These are phyloP conservation scores for Cladorrhinum samala DNA, from an alignment of 495 filamentous ascomycete species.

Conservation along the genomic window DNA sequence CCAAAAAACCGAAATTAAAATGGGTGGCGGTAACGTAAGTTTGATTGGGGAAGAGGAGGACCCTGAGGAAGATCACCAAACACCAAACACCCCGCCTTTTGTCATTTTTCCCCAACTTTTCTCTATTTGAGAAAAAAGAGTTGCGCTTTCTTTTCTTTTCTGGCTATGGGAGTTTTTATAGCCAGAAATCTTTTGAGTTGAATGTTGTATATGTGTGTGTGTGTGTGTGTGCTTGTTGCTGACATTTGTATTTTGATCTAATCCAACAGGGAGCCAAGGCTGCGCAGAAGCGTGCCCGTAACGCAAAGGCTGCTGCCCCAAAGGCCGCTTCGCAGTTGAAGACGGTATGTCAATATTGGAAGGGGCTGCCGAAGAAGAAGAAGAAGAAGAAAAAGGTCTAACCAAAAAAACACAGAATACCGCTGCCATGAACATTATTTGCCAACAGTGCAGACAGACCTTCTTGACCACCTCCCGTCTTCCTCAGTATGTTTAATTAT, in stretches of 20 bases:
- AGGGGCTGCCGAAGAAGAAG: not conserved
- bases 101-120: not conserved
- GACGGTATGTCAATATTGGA: conserved; percentile 29
- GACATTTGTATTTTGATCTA: too few relatives aligned
- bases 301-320: conserved; percentile 40
- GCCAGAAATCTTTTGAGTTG: too few relatives aligned
- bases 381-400: not conserved
- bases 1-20: conserved; percentile 25
- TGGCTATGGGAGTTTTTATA: too few relatives aligned
- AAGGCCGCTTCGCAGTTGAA: conserved; percentile 54
- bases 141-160: too few relatives aligned
- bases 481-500: too few relatives aligned
- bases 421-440: conserved; percentile 51
- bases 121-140: not conserved
- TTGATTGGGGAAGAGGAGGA: too few relatives aligned
- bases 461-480: conserved; percentile 52
- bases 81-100: not conserved
- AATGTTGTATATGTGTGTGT: too few relatives aligned
- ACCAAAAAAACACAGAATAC: conserved; percentile 34
- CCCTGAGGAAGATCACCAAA: too few relatives aligned
- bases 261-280: conserved; percentile 48
- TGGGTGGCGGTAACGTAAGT: conserved; percentile 50
- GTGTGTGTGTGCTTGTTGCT: too few relatives aligned
- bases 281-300: conserved; percentile 52
- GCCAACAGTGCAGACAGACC: conserved; percentile 50